These are phyloP conservation scores for Didymella sp. DNA, from an alignment of 2,329 filamentous ascomycete species.

Conservation along the genomic window DNA sequence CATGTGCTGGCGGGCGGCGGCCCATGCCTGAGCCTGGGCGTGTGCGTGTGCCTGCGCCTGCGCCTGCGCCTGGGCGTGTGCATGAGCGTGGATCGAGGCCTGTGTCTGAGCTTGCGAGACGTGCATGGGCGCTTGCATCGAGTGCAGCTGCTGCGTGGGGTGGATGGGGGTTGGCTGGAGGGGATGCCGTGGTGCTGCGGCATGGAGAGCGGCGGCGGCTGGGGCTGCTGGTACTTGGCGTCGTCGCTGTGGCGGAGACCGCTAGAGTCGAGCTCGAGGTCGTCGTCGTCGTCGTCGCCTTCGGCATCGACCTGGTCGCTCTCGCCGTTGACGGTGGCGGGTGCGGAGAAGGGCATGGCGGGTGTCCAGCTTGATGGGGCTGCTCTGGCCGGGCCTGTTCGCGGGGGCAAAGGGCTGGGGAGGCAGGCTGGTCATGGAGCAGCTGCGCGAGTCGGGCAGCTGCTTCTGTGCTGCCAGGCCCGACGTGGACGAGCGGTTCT, in stretches of 20 bases:
- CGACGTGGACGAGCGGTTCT: conserved; percentile 32
- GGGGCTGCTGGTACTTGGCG: conserved; percentile 26
- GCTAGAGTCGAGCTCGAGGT: conserved; percentile 7
- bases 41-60: conserved; percentile 40
- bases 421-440: conserved; percentile 43
- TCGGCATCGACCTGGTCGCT: conserved; percentile 49
- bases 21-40: conserved; percentile 40
- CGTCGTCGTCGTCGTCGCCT: conserved; percentile 35
- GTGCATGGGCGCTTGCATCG: conserved; percentile 38
- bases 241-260: conserved; percentile 8
- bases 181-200: conserved; percentile 31
- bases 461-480: conserved; percentile 49
- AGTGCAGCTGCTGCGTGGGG: conserved; percentile 33
- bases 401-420: conserved; percentile 29
- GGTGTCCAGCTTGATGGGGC: conserved; percentile 31
- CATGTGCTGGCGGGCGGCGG: conserved; percentile 47
- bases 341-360: conserved; percentile 38
- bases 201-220: conserved; percentile 14
- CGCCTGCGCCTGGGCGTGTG: conserved; percentile 36
- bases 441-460: conserved; percentile 39
- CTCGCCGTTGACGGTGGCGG: conserved; percentile 46
- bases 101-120: conserved; percentile 41
- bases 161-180: conserved; percentile 44
- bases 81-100: conserved; percentile 35
- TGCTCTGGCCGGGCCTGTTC: conserved; percentile 27